phyloP scores from a whole-genome alignment of 163 green algal genomes.

The Chlamydomonas reinhardtii region DNA sequence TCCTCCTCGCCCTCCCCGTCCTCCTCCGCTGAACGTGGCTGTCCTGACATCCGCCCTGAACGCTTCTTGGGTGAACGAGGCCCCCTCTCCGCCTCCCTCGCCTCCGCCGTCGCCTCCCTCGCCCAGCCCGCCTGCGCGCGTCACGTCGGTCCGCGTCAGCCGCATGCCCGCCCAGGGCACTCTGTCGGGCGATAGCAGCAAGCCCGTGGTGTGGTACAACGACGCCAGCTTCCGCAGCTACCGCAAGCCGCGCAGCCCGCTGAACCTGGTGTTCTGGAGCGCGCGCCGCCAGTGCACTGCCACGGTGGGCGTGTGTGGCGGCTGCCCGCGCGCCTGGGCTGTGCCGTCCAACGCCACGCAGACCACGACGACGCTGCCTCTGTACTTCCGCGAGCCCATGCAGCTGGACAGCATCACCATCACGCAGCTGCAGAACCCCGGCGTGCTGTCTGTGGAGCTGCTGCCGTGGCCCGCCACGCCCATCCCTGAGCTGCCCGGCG shows the following conservation, averaged over 20 bases:
- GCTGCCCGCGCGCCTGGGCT: conserved; percentile 23
- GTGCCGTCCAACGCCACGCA: not conserved
- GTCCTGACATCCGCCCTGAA: not conserved
- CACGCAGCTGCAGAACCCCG: conserved; percentile 8
- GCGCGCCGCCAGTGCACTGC: not conserved
- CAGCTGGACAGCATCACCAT: conserved; percentile 17
- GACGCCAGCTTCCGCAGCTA: conserved; percentile 1
- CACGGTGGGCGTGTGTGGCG: not conserved
- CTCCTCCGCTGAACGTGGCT: not conserved
- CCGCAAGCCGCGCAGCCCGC: no score
- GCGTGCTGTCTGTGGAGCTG: not conserved
- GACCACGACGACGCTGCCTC: not conserved
- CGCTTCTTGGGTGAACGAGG: not conserved
- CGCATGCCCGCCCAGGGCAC: conserved; percentile 10
- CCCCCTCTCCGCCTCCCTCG: not conserved
- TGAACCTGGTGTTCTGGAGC: not conserved
- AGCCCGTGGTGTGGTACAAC: conserved; percentile 28
- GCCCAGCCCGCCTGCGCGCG: no score
- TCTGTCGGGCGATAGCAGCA: not conserved
- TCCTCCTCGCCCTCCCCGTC: not conserved
- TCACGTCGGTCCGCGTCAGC: not conserved
- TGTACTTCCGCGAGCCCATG: conserved; percentile 26
- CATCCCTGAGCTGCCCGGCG: not conserved
- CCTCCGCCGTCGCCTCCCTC: not conserved
- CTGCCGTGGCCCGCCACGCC: conserved; percentile 4